A percentile compares a stretch with the other conserved stretches of the same genome.
phyloP scores from a whole-genome alignment of 108 stramenopile genomes.

The Nitzschia sp. region DNA sequence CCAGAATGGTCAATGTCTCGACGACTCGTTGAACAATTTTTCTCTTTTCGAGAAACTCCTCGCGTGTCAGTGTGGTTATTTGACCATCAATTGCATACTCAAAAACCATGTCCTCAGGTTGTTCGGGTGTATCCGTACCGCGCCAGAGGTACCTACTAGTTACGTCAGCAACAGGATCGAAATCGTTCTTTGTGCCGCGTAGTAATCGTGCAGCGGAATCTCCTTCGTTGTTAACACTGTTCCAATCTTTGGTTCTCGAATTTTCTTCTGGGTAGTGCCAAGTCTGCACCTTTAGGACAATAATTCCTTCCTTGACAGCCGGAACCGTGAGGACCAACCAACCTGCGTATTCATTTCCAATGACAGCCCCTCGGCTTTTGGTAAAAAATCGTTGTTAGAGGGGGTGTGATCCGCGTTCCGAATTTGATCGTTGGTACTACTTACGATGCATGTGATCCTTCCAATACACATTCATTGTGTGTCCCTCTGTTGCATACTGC shows the following conservation, averaged over 20 bases:
- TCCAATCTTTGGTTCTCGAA: constrained; percentile 42
- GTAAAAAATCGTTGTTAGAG: too few species aligned
- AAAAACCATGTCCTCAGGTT: constrained; percentile 63
- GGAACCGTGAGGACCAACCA: constrained; percentile 69
- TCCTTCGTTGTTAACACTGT: constrained; percentile 34
- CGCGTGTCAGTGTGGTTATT: constrained; percentile 42
- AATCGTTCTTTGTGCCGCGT: too few species aligned
- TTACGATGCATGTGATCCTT: constrained; percentile 62
- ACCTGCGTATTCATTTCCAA: constrained; percentile 66
- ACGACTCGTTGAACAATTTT: constrained; percentile 41
- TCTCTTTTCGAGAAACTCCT: constrained; percentile 40
- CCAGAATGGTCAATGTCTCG: constrained; percentile 49
- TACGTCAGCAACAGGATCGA: too few species aligned
- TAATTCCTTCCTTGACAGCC: constrained; percentile 64
- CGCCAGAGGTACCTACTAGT: constrained; percentile 21
- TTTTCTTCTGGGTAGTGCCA: constrained; percentile 40
- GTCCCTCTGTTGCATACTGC: constrained; percentile 46
- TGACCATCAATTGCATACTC: constrained; percentile 70
- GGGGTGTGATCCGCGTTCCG: too few species aligned
- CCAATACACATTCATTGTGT: constrained; percentile 52
- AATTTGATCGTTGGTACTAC: not conserved
- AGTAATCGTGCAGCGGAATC: too few species aligned
- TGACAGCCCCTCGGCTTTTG: constrained; percentile 47
- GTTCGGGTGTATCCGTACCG: constrained; percentile 23
- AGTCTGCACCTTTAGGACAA: constrained; percentile 57